Evolutionary conservation across 106 monocot species (phyloP).

Genomic region (Allium fistulosum): DNA sequence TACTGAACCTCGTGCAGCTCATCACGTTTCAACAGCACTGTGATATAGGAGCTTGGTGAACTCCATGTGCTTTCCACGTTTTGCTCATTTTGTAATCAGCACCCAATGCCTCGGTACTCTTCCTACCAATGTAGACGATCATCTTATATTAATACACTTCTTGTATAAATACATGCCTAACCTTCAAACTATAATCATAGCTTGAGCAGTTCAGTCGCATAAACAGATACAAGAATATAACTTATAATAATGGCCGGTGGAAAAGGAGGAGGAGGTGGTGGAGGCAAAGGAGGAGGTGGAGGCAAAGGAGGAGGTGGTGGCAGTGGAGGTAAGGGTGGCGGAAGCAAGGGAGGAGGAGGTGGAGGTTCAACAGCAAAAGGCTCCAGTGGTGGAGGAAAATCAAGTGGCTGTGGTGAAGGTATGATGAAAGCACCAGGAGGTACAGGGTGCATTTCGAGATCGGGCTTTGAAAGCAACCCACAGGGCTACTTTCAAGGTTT

Average conservation of each 20-base stretch:
- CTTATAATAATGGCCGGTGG: neutral
- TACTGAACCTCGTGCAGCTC: no score
- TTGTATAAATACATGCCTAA: neutral
- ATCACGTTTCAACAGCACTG: no score
- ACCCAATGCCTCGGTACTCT: no score
- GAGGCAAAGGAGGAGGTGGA: neutral
- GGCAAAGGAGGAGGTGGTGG: neutral
- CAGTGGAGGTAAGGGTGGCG: neutral
- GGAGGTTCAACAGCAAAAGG: no score
- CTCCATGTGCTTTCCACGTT: no score
- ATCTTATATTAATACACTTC: neutral
- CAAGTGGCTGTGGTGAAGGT: constrained; percentile 6
- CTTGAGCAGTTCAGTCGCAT: no score
- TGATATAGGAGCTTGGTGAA: no score
- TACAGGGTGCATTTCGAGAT: constrained; percentile 11
- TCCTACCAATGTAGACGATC: no score
- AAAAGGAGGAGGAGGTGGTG: neutral
- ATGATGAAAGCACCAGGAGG: constrained; percentile 19
- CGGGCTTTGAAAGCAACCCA: constrained; percentile 23
- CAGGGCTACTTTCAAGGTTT: constrained; percentile 24
- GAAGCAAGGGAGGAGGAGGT: neutral
- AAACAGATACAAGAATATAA: neutral
- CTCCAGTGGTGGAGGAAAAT: no score
- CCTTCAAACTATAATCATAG: neutral
- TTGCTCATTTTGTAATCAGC: no score